These are phyloP conservation scores for Xerophyta viscosa DNA, from an alignment of 106 monocot species.

Conservation along the genomic window DNA sequence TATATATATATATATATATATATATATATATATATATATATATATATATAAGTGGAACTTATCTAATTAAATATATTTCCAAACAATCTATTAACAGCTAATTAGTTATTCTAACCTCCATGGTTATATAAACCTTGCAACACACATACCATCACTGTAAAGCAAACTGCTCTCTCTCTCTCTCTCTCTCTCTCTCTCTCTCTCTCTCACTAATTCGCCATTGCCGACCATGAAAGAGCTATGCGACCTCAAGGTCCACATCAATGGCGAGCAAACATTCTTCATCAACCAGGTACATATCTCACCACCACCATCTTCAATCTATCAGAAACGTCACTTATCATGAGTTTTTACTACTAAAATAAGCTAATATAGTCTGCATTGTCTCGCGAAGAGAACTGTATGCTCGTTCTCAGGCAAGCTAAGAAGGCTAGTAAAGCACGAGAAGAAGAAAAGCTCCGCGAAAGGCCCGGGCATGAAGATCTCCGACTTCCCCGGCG, in stretches of 20 bases:
- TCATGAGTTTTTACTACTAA: background rate
- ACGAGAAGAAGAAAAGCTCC: conserved; percentile 29
- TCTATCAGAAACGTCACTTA: background rate
- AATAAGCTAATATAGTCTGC: background rate
- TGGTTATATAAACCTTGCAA: too few species aligned
- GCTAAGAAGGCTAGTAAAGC: conserved; percentile 34
- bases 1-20: too few species aligned
- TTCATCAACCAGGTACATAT: conserved; percentile 42
- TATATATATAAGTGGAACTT: too few species aligned
- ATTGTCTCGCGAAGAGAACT: conserved; percentile 19
- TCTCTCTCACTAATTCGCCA: background rate
- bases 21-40: too few species aligned
- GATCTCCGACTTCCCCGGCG: conserved; percentile 56
- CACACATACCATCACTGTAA: too few species aligned
- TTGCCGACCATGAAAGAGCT: conserved; percentile 36
- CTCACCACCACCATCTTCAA: background rate
- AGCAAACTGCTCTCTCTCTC: background rate
- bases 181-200: conserved; percentile 1
- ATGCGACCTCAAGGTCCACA: conserved; percentile 50
- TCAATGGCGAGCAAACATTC: conserved; percentile 60
- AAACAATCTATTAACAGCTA: too few species aligned
- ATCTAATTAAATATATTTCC: too few species aligned
- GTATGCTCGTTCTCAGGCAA: conserved; percentile 51
- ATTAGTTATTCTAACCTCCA: too few species aligned
- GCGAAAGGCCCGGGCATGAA: conserved; percentile 16